Base-by-base conservation (phyloP, 176 grass and related monocot genomes). In the Alloteropsis semialata region DNA sequence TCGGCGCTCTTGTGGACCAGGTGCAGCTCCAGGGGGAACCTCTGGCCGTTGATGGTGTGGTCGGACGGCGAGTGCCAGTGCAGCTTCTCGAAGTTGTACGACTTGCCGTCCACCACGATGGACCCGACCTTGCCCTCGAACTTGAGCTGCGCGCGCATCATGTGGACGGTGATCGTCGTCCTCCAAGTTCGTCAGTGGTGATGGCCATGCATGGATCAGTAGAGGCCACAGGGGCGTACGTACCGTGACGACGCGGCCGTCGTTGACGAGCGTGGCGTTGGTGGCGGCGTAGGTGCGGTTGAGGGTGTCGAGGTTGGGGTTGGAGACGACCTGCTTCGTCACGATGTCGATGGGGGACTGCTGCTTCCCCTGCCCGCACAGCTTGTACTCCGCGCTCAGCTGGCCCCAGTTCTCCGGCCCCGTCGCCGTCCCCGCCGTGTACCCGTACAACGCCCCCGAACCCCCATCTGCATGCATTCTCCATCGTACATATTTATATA, bases 331-430 rank as follows among this genome's bases (percentile, higher is more conserved):
- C 6, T 43, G 1, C 29, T 87, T 55, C 38, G 83, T 91, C 24
- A 71, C 54, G 66, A 97, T 92, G 86, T 97, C 42, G 62, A 97
- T 78, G 14, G 95, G 95, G 17, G 95, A 97, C 54, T 97, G 95
- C 4, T 30, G 22, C 16, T 71, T 66, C 8, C 92, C 95, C 0
- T 91, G 63, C 38, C 62, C 82, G 59, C 92, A 97, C 3, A 85
- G 1, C 65, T 29, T 50, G 85, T 83, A 94, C 21, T 65, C 43
- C 7, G 86, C 74, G 88, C 69, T 85, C 55, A 94, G 80, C 66
- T 80, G 91, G 15, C 36, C 91, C 95, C 34, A 36, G 34, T 36
- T 36, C 34, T 36, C 34, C 34, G 34, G 34, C 34, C 34, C 34
- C 2, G 2, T 5, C 34, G 34, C 34, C 3, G 3, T 36, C 34